Evolutionary conservation across 177 flowering plant genomes (phyloP).

Genomic region (Vitis hybrid): DNA sequence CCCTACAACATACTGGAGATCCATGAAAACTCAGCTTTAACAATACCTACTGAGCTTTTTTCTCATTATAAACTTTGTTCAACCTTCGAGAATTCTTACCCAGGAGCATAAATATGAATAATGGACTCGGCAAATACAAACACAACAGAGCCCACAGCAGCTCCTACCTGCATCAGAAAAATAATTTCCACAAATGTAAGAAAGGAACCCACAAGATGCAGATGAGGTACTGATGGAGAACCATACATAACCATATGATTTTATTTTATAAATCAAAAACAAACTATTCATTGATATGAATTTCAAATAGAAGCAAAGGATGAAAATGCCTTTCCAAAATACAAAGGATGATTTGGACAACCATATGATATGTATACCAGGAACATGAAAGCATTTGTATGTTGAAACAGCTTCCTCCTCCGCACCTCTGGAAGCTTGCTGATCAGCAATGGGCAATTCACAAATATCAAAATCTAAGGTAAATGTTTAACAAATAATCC

Average conservation of each 20-base stretch:
- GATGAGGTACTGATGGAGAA: not conserved
- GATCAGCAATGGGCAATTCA: constrained; percentile 12
- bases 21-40: too few species aligned
- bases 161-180: constrained; percentile 25
- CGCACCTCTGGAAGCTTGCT: constrained; percentile 31
- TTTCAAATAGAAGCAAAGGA: too few species aligned
- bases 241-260: not conserved
- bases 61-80: not conserved
- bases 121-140: constrained; percentile 25
- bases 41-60: not conserved
- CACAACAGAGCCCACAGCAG: constrained; percentile 19
- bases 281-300: too few species aligned
- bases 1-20: too few species aligned
- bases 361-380: constrained; percentile 13
- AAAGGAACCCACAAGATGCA: not conserved
- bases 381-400: constrained; percentile 21
- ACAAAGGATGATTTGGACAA: too few species aligned
- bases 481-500: not conserved
- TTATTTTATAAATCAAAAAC: too few species aligned
- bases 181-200: not conserved
- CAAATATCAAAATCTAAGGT: not conserved
- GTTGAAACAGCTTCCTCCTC: constrained; percentile 20
- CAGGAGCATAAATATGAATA: constrained; percentile 31
- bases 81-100: constrained; percentile 19
- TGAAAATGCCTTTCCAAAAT: too few species aligned